Percentiles rank a stretch among this genome's conserved stretches.
phyloP scores from a whole-genome alignment of 2,329 filamentous ascomycete species.

The Ascochyta rabiei region DNA sequence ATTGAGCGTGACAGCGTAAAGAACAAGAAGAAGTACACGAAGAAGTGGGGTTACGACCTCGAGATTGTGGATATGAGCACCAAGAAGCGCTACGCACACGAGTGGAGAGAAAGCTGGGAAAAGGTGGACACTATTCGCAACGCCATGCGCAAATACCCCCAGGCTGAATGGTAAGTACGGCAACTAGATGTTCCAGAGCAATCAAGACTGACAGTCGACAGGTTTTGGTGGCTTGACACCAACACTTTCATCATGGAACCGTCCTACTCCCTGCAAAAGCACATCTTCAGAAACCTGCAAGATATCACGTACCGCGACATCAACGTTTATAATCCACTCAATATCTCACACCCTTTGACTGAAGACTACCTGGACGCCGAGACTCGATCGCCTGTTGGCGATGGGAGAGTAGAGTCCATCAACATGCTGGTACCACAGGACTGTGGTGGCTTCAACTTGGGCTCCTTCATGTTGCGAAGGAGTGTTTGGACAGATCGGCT shows the following conservation, averaged over 20 bases:
- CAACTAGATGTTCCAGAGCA: neutral
- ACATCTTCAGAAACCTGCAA: conserved; percentile 83
- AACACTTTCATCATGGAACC: conserved; percentile 99
- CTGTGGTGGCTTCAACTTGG: conserved; percentile 93
- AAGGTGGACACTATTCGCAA: conserved; percentile 94
- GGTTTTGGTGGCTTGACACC: conserved; percentile 99
- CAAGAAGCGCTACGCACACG: conserved; percentile 97
- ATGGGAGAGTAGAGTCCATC: conserved; percentile 78
- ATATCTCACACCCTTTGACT: conserved; percentile 83
- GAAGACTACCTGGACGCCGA: conserved; percentile 77
- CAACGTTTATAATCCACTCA: conserved; percentile 92
- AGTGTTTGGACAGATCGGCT: conserved; percentile 89
- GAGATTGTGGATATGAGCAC: conserved; percentile 99
- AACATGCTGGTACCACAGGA: conserved; percentile 91
- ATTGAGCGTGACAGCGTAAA: conserved; percentile 94
- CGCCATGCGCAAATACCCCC: conserved; percentile 88
- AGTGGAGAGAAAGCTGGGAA: conserved; percentile 99
- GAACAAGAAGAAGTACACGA: conserved; percentile 90
- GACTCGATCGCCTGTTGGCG: conserved; percentile 74
- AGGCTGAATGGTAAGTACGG: conserved; percentile 84
- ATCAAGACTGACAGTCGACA: conserved; percentile 52
- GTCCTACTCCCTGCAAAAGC: conserved; percentile 82
- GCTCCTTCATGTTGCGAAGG: conserved; percentile 89
- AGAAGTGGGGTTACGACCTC: conserved; percentile 90
- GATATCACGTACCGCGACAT: conserved; percentile 89